Evolutionary conservation across 345 rosid genomes (phyloP), one percentile per base, ranked within the genome.

Genomic region (Balakata baccata): DNA sequence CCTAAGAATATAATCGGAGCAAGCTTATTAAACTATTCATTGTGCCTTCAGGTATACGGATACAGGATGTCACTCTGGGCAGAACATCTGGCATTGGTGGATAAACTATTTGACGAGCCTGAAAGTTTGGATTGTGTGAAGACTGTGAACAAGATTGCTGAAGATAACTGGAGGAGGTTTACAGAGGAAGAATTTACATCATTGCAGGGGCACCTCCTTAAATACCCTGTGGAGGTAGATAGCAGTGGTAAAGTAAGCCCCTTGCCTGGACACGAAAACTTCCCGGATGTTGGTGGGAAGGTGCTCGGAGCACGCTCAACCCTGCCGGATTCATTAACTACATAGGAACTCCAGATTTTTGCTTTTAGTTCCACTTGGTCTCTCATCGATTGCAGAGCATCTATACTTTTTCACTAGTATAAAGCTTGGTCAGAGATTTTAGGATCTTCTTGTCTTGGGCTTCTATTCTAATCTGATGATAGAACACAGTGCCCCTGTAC

Each of bases 41-140:
- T 69, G 59, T 46, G 14, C 38, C 6, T 79, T 63, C 86, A 90
- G 96, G 85, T 90, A 22, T 87, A 85, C 11, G 95, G 97, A 68
- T 93, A 89, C 68, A 81, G 98, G 70, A 88, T 89, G 93, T 93
- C 97, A 3, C 75, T 93, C n/a, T 91, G 98, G 98, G 92, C 91
- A 3, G 98, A 93, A 80, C 98, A 93, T 82, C 64, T 88, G 81
- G 95, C 85, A 13, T 50, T 54, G 67, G 49, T 88, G 0, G 84
- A 89, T 7, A 77, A 78, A 39, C n/a, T 61, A 45, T 93, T 87
- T 47, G 81, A 84, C 60, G 85, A 84, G 65, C 89, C 97, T 1
- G 87, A 85, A 66, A 83, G 75, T 51, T 17, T 87, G 74, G 86
- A 78, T 7, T 93, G 98, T 60, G 88, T 88, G 62, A 83, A 64